Conservation (phyloP, 495 filamentous ascomycete genomes). For the Sordaria brevicollis region DNA sequence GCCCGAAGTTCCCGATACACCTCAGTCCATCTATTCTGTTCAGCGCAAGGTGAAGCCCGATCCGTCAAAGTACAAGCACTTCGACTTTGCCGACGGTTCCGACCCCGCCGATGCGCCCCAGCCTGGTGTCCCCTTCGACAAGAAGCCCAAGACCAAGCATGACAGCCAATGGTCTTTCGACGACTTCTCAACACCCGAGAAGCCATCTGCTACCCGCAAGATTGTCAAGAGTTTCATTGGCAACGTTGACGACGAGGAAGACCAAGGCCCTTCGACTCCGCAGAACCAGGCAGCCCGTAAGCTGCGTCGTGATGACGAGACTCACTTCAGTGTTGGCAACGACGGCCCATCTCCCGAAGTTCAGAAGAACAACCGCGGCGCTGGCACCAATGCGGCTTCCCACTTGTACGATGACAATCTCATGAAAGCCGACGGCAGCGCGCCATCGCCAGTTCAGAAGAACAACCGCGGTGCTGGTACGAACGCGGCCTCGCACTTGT, state of each 20-base stretch:
- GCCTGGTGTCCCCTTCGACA: constrained; percentile 11
- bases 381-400: constrained; percentile 48
- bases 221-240: constrained; percentile 19
- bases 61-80: constrained; percentile 74
- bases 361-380: constrained; percentile 28
- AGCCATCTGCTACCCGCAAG: constrained; percentile 36
- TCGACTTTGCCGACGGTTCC: constrained; percentile 65
- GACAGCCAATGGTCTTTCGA: constrained; percentile 72
- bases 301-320: constrained; percentile 64
- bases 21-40: constrained; percentile 24
- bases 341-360: constrained; percentile 44
- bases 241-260: background rate
- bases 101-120: constrained; percentile 27
- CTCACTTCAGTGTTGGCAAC: constrained; percentile 54
- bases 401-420: constrained; percentile 42
- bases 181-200: constrained; percentile 73
- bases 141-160: constrained; percentile 50
- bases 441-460: constrained; percentile 32
- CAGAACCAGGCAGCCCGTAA: constrained; percentile 46
- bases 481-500: constrained; percentile 60
- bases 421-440: constrained; percentile 36
- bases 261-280: constrained; percentile 27
- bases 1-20: constrained; percentile 24
- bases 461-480: constrained; percentile 36
- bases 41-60: constrained; percentile 48